Percentiles rank a stretch among this genome's conserved stretches.
Evolutionary conservation across 805 yeast genomes (phyloP).

Genomic region (Monosporozyma yasuniensis): DNA sequence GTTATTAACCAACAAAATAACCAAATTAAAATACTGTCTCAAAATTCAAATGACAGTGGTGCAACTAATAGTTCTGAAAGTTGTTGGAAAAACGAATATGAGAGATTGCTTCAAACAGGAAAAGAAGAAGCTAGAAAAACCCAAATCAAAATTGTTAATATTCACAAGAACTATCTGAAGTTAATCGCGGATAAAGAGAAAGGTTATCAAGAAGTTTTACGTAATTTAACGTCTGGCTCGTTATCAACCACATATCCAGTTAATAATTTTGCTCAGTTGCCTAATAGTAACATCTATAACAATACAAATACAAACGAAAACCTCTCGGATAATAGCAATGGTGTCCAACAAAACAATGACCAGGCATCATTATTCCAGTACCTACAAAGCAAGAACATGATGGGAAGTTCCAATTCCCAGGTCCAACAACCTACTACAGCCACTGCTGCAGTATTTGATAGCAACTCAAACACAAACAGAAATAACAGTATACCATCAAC

Average conservation of each 20-base stretch:
- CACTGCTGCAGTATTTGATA: too few species aligned
- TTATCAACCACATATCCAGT: background rate
- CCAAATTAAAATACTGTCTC: background rate
- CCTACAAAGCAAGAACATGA: too few species aligned
- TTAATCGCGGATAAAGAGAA: conserved; percentile 5
- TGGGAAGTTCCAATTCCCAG: too few species aligned
- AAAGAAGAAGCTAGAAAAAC: background rate
- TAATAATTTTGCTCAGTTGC: background rate
- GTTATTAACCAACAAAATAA: conserved; percentile 1
- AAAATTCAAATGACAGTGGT: background rate
- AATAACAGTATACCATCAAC: too few species aligned
- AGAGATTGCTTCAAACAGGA: background rate
- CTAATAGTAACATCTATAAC: background rate
- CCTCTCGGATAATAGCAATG: too few species aligned
- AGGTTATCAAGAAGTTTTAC: background rate
- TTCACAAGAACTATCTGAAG: conserved; percentile 6
- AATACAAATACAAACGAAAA: background rate
- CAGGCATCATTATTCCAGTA: too few species aligned
- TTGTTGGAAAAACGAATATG: conserved; percentile 7
- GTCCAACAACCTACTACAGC: too few species aligned
- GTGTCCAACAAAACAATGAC: too few species aligned
- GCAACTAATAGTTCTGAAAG: background rate
- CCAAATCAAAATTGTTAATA: conserved; percentile 1
- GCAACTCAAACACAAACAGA: too few species aligned
- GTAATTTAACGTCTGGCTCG: background rate